Percentiles rank a stretch among this genome's conserved stretches.
These are phyloP conservation scores for Saturnispora gosingensis DNA, from an alignment of 805 yeast genomes.

Conservation along the genomic window DNA sequence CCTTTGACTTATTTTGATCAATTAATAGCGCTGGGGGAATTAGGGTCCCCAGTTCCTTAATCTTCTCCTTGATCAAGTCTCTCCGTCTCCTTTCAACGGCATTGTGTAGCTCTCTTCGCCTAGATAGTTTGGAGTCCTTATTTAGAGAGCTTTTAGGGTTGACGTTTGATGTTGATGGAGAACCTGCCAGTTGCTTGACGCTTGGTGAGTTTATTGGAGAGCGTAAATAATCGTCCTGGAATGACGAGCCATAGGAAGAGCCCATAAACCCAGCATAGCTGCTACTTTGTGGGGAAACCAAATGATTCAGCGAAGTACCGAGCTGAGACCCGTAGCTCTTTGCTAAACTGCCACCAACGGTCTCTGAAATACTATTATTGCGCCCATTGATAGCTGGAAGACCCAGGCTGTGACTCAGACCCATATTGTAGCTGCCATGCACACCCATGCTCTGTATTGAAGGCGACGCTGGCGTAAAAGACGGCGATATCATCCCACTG, in stretches of 20 bases:
- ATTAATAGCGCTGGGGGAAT: conserved; percentile 69
- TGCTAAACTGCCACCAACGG: conserved; percentile 9
- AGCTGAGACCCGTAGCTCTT: conserved; percentile 25
- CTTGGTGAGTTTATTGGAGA: conserved; percentile 31
- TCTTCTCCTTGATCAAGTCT: conserved; percentile 82
- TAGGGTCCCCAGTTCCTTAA: conserved; percentile 69
- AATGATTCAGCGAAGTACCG: conserved; percentile 25
- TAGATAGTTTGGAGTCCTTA: conserved; percentile 61
- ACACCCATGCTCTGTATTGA: conserved; percentile 2
- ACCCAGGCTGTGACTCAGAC: conserved; percentile 1
- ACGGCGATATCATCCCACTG: conserved; percentile 1
- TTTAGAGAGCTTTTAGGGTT: conserved; percentile 30
- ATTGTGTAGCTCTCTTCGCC: conserved; percentile 84
- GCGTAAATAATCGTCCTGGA: conserved; percentile 23
- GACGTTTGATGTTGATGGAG: conserved; percentile 29
- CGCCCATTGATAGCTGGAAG: conserved; percentile 1
- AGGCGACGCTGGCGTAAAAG: conserved; percentile 6
- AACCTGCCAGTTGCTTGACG: conserved; percentile 22
- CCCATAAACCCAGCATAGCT: conserved; percentile 28
- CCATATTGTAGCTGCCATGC: conserved; percentile 3
- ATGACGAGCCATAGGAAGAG: conserved; percentile 30
- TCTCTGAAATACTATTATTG: conserved; percentile 2
- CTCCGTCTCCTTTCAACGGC: conserved; percentile 91
- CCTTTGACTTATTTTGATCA: conserved; percentile 23
- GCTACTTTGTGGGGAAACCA: conserved; percentile 28